These are phyloP conservation scores for Phaeoacremonium minimum DNA, from an alignment of 2,329 filamentous ascomycete genomes.

Conservation along the genomic window DNA sequence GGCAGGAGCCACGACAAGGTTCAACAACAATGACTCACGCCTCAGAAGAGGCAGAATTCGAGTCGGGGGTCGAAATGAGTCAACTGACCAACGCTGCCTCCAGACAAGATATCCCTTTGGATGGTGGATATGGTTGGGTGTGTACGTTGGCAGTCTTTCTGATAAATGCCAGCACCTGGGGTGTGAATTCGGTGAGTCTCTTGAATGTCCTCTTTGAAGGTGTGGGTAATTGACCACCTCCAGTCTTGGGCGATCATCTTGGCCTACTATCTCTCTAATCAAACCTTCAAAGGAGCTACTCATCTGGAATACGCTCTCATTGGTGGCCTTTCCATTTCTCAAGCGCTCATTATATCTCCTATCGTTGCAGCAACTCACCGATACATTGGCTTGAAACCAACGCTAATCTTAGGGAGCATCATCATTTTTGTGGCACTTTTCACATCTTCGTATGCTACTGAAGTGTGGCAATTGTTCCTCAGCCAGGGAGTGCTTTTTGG, in stretches of 20 bases:
- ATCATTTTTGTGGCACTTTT: constrained; percentile 48
- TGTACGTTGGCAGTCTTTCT: not conserved
- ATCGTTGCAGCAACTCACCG: constrained; percentile 20
- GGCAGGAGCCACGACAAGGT: too few relatives aligned
- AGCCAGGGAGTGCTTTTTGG: constrained; percentile 57
- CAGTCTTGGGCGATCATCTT: constrained; percentile 50
- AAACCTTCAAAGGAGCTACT: constrained; percentile 45
- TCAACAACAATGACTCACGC: too few relatives aligned
- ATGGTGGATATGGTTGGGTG: not conserved
- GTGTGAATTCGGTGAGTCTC: constrained; percentile 27
- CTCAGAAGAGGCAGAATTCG: too few relatives aligned
- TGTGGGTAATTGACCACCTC: constrained; percentile 4
- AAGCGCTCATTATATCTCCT: constrained; percentile 34
- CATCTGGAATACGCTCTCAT: constrained; percentile 55
- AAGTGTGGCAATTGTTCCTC: constrained; percentile 58
- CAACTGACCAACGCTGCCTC: too few relatives aligned
- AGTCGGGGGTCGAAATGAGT: too few relatives aligned
- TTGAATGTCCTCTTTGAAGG: constrained; percentile 1
- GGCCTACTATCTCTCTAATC: constrained; percentile 47
- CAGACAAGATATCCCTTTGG: not conserved
- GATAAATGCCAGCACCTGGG: constrained; percentile 31
- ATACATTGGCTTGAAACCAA: constrained; percentile 22
- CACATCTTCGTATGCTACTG: constrained; percentile 43
- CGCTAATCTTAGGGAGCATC: constrained; percentile 47
- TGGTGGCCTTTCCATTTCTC: constrained; percentile 50